Conservation (phyloP, 257 asterid species). For the Rauvolfia tetraphylla region DNA sequence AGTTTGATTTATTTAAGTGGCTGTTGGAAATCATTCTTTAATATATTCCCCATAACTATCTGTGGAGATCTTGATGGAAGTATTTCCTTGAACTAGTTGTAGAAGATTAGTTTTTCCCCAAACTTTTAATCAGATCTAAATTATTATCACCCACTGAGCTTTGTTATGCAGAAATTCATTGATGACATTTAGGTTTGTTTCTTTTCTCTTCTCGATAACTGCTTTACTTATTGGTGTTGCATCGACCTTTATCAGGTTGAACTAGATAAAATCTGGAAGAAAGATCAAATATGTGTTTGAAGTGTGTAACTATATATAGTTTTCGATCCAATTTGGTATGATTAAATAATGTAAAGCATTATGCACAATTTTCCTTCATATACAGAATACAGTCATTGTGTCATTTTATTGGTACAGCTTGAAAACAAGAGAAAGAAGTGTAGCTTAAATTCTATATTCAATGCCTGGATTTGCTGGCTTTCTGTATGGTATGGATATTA, state of each 20-base stretch:
- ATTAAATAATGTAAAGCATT: neutral
- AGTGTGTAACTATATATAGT: neutral
- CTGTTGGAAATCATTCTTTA: neutral
- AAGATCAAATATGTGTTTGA: neutral
- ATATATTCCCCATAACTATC: neutral
- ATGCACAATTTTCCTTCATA: neutral
- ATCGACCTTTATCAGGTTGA: neutral
- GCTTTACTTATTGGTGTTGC: neutral
- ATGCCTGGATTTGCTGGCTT: neutral
- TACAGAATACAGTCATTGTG: neutral
- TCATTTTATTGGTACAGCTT: neutral
- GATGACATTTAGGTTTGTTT: neutral
- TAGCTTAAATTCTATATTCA: neutral
- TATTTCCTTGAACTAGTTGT: neutral
- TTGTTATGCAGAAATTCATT: neutral
- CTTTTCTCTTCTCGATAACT: neutral
- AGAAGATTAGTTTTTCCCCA: neutral
- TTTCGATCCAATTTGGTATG: neutral
- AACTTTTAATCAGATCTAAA: neutral
- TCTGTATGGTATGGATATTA: neutral
- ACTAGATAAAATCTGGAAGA: neutral
- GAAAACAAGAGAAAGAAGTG: neutral
- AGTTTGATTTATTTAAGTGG: neutral
- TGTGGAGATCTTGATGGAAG: neutral
- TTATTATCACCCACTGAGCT: neutral